Evolutionary conservation across 768 basidiomycete species (phyloP), one percentile per base, ranked within the genome.

Genomic region (Leucocoprinus birnbaumii): DNA sequence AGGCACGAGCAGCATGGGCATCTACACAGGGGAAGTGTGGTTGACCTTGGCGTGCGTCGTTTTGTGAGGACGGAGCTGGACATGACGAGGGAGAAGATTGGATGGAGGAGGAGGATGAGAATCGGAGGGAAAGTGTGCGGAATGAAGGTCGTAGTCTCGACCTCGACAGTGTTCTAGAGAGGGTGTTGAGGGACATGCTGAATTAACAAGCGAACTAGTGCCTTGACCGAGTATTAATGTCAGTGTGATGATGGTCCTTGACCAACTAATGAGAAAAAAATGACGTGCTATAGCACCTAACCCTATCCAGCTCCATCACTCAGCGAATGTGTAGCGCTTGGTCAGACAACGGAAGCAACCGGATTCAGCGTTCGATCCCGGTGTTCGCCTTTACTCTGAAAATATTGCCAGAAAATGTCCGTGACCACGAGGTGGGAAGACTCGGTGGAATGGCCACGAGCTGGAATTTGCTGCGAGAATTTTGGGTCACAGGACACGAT

Each of bases 11-110:
- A 3, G 86, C 84, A 59, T 94, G 91, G 1, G 89, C 89, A 53
- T 92, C 90, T 18, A 94, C 90, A 61, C 91, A 94, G 4, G 91
- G 80, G 71, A 94, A 86, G 55, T 63, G 71, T 34, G 70, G 71
- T 26, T 61, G 61, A 31, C 54, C 31, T 18, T 44, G 46, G 22
- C 22, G 47, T 11, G 22, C 48, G 34, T 35, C 51, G 49, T 14
- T 51, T 35, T 55, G 43, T 53, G 63, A 25, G 8, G 58, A 44
- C 46, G 62, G 40, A 53, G 56, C 31, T 55, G 43, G 14, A 41
- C 55, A 54, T 22, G 49, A 45, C 26, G n/a, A n/a, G n/a, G 48
- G 10, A 16, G 55, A 53, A 26, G 53, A 49, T 14, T n/a, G 25
- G 6, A 16, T 16, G 7, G 57, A 42, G 4, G 51, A 48, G 11